Conservation (phyloP, 306 rosid species). For the Vicia villosa region DNA sequence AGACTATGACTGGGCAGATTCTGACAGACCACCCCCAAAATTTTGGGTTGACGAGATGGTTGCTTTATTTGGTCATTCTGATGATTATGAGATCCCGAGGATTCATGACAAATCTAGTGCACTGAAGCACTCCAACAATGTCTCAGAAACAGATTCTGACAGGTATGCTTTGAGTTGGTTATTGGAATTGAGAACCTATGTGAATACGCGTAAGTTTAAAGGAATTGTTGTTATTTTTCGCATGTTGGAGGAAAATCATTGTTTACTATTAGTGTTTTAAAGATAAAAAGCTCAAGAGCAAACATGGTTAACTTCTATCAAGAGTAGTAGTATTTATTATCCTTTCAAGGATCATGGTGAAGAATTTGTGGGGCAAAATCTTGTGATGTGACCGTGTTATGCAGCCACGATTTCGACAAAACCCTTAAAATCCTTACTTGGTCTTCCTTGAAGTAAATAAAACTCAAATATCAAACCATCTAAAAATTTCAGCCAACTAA, state of each 20-base stretch:
- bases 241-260: neutral
- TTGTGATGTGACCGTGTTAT: conserved; percentile 10
- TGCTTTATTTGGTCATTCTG: conserved; percentile 76
- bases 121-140: conserved; percentile 44
- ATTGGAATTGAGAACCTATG: conserved; percentile 5
- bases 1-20: conserved; percentile 95
- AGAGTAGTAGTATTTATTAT: conserved; percentile 2
- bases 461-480: neutral
- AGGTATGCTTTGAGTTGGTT: conserved; percentile 53
- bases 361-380: neutral
- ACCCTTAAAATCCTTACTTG: neutral
- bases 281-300: neutral
- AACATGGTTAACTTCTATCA: conserved; percentile 10
- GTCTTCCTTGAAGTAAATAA: conserved; percentile 21
- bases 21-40: conserved; percentile 82
- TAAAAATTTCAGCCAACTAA: neutral
- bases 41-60: conserved; percentile 79
- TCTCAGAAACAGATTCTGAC: conserved; percentile 44
- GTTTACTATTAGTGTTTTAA: conserved; percentile 1
- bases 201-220: conserved; percentile 6
- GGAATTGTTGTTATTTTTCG: conserved; percentile 10
- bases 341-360: conserved; percentile 18
- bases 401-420: neutral
- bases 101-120: conserved; percentile 40
- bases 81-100: conserved; percentile 47